These are phyloP conservation scores for Herpetospermum pedunculosum DNA, from an alignment of 306 rosid species.

Conservation along the genomic window DNA sequence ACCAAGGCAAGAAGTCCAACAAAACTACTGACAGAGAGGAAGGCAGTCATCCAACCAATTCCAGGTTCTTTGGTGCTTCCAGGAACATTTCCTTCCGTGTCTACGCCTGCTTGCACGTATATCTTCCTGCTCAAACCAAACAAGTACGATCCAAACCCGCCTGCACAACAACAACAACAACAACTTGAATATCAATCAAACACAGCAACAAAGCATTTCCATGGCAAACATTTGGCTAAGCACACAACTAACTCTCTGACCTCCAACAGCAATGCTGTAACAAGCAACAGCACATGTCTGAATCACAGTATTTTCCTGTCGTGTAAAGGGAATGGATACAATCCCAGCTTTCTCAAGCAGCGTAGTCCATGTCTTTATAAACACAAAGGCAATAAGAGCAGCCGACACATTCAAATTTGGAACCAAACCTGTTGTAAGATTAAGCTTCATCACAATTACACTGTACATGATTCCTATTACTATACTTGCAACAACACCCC, in stretches of 20 bases:
- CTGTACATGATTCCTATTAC: conserved; percentile 70
- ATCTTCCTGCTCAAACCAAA: conserved; percentile 69
- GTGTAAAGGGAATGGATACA: conserved; percentile 67
- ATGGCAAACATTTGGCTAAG: not conserved
- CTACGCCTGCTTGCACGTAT: conserved; percentile 78
- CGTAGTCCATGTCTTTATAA: conserved; percentile 67
- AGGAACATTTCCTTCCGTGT: conserved; percentile 63
- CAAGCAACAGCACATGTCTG: conserved; percentile 98
- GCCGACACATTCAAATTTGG: conserved; percentile 97
- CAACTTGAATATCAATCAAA: not conserved
- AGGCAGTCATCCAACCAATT: conserved; percentile 87
- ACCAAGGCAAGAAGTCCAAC: conserved; percentile 89
- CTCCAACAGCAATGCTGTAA: conserved; percentile 92
- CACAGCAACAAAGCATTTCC: not conserved
- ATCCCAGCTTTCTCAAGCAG: conserved; percentile 66
- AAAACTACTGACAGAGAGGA: conserved; percentile 83
- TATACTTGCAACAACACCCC: conserved; percentile 66
- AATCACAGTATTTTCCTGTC: conserved; percentile 86
- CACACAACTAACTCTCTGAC: conserved; percentile 23
- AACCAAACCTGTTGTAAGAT: conserved; percentile 91
- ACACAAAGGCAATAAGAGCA: conserved; percentile 90
- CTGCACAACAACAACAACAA: conserved; percentile 28
- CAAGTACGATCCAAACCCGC: conserved; percentile 95
- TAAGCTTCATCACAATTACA: conserved; percentile 77
- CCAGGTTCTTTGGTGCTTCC: conserved; percentile 80